Evolutionary conservation across 495 filamentous ascomycete genomes (phyloP), one percentile per base, ranked within the genome.

Genomic region (Xylaria telfairii): DNA sequence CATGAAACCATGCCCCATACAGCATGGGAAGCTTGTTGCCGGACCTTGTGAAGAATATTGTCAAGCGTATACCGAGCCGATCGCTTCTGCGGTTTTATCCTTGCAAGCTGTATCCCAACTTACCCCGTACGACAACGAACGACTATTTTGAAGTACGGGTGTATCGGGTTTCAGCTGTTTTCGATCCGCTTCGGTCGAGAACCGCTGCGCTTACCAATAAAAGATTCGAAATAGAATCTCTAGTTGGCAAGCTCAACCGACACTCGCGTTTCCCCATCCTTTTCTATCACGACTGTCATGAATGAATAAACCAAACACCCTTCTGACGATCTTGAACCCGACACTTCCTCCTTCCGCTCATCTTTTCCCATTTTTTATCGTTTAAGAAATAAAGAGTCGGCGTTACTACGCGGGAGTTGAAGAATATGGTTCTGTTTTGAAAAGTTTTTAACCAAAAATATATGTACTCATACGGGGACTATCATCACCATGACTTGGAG

Each of bases 261-360:
- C 19, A 46, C 19, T 24, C 5, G 21, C 42, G 6, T 47, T 28
- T 15, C 32, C 19, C 64, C 34, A 13, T 3, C 30, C 37, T 42
- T 46, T 26, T n/a, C 7, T 51, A 49, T 37, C 13, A 54, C 34
- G 64, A 66, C 64, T 34, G 34, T 34, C 32, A 66, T 3, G 64
- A 54, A 66, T n/a, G n/a, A n/a, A n/a, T n/a, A 28, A 19, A 26
- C 41, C 47, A 13, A 32, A 39, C 47, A 41, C 44, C 6, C 7
- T 51, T 24, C 24, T 32, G 41, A 65, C 44, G 62, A 65, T 53
- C 12, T 8, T 3, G 12, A 42, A 49, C 15, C 0, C n/a, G 17
- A 42, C 17, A 54, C n/a, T 10, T 41, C 19, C 15, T 19, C 32
- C 15, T 30, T 54, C 28, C 46, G 7, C 21, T 30, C 37, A 21